Evolutionary conservation across 768 basidiomycete species (phyloP), one percentile per base, ranked within the genome.

Genomic region (Termitomyces sp.): DNA sequence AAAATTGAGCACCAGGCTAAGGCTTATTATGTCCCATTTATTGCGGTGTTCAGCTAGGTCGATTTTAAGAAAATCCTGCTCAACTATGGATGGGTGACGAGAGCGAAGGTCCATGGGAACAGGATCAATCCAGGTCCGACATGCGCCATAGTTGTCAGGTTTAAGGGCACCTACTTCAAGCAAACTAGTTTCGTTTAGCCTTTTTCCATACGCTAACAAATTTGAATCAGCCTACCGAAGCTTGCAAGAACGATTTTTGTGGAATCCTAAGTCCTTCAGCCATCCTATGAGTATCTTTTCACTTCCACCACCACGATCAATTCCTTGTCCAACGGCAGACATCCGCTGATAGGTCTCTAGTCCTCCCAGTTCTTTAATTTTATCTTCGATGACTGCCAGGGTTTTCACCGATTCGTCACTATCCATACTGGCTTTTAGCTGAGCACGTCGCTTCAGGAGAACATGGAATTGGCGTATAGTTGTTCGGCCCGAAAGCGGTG

Each of bases 1-100:
- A 66, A 95, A 97, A 66, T 97, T 97, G 4, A 97, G 71, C 4
- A 97, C 94, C 36, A 97, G 73, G 65, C 92, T 94, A 26, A 95
- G 82, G 68, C 91, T 92, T 57, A 96, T 80, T 20, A 86, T 66
- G 63, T 92, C 87, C 88, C 92, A 97, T 63, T 75, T 75, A 59
- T 72, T 78, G 10, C 67, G 66, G 65, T 88, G 73, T 61, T 79
- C 73, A 18, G 64, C 67, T 53, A 69, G 63, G 52, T 87, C 81
- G 70, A 94, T 74, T 6, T 79, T 67, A 45, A 96, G 69, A 65
- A 96, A 95, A 68, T 97, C 92, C 68, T 94, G 92, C 68, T 95
- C 86, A n/a, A 75, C 26, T 28, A 97, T 95, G 38, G 75, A 70
- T 0, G 93, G 88, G 69, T 96, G 92, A 46, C 87, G 82, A 10